Percentiles rank a stretch among this genome's conserved stretches.
Conservation (phyloP, 2,329 filamentous ascomycete genomes). For the Byssothecium circinans region DNA sequence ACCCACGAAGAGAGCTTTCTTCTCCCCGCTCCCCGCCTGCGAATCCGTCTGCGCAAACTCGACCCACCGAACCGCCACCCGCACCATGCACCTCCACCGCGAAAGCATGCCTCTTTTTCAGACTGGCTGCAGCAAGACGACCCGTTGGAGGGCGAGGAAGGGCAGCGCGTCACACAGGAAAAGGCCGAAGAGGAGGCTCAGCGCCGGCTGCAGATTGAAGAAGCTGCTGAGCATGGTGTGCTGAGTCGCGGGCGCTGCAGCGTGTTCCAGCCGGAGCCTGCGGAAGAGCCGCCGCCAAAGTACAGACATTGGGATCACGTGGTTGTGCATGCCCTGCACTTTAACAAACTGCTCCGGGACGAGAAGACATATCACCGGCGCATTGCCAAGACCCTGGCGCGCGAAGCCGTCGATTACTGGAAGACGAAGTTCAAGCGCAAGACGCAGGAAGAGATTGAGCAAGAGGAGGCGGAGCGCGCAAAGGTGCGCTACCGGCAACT, state of each 20-base stretch:
- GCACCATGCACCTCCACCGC: conserved; percentile 50
- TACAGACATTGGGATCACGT: conserved; percentile 90
- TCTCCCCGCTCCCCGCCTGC: conserved; percentile 38
- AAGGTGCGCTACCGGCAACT: conserved; percentile 72
- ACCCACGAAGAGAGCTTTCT: conserved; percentile 22
- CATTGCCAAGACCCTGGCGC: conserved; percentile 77
- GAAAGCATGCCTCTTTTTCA: conserved; percentile 57
- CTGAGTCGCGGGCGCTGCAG: conserved; percentile 72
- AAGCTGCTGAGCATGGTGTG: conserved; percentile 74
- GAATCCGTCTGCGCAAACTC: conserved; percentile 56
- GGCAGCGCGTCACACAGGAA: conserved; percentile 36
- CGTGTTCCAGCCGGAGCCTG: conserved; percentile 70
- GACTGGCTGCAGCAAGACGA: conserved; percentile 65
- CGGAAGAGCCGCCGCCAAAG: conserved; percentile 73
- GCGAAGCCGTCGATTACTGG: conserved; percentile 77
- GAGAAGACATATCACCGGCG: conserved; percentile 78
- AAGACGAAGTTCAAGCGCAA: conserved; percentile 60
- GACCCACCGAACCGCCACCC: conserved; percentile 55
- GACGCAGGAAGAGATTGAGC: conserved; percentile 72
- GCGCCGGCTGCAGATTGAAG: conserved; percentile 68
- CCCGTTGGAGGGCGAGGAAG: conserved; percentile 48
- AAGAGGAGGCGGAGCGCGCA: conserved; percentile 71
- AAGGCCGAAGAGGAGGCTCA: conserved; percentile 63
- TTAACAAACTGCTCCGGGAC: conserved; percentile 75
- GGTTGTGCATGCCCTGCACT: conserved; percentile 74